phyloP scores from a whole-genome alignment of 2,329 filamentous ascomycete genomes.

The Hyphodiscus sp. region DNA sequence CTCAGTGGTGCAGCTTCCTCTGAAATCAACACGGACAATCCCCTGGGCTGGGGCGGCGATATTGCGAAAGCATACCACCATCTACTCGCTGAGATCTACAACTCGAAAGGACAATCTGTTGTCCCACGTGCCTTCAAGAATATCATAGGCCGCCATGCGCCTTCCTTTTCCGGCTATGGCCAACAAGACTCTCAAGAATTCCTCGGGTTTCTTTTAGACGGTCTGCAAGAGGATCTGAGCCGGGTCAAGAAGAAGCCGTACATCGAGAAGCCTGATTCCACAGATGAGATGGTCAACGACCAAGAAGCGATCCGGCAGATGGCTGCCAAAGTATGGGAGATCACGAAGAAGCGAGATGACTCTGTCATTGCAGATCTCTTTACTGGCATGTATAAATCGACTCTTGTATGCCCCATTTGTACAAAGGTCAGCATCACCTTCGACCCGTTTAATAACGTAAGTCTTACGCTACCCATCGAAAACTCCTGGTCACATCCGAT shows the following conservation, averaged over 20 bases:
- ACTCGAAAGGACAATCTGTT: constrained; percentile 59
- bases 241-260: constrained; percentile 94
- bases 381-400: constrained; percentile 97
- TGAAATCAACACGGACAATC: constrained; percentile 82
- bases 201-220: constrained; percentile 87
- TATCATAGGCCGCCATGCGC: constrained; percentile 72
- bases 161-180: constrained; percentile 86
- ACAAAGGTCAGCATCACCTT: constrained; percentile 98
- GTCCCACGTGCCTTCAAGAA: constrained; percentile 77
- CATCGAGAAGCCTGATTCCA: constrained; percentile 95
- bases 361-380: constrained; percentile 95
- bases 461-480: constrained; percentile 81
- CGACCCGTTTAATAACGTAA: constrained; percentile 93
- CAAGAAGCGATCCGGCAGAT: constrained; percentile 74
- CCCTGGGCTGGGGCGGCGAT: constrained; percentile 75
- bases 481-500: constrained; percentile 72
- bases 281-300: constrained; percentile 88
- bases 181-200: constrained; percentile 99
- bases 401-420: constrained; percentile 83
- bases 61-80: constrained; percentile 80
- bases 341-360: constrained; percentile 87
- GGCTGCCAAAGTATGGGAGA: constrained; percentile 83
- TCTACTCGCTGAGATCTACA: constrained; percentile 73
- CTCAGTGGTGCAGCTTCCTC: constrained; percentile 64
- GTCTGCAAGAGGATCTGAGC: constrained; percentile 90